phyloP scores from a whole-genome alignment of 2,329 filamentous ascomycete genomes.

The Hypoxylon sp. region DNA sequence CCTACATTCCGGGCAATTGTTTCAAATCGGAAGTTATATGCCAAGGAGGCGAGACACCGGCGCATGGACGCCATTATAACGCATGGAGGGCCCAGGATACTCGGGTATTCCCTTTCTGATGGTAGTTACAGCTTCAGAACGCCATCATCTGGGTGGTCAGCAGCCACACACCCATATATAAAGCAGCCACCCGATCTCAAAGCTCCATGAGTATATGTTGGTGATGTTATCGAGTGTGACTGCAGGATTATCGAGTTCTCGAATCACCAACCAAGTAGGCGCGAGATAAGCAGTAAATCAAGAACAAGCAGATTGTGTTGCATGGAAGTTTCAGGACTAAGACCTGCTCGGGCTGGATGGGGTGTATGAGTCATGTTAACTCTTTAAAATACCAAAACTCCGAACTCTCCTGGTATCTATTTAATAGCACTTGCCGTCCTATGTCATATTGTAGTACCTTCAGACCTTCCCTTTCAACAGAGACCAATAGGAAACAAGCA shows the following conservation, averaged over 20 bases:
- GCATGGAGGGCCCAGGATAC: not conserved
- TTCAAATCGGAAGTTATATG: not conserved
- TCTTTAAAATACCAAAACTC: not conserved
- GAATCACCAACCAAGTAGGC: not conserved
- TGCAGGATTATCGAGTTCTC: not conserved
- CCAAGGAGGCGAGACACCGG: not conserved
- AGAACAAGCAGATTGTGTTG: not conserved
- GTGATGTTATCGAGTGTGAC: not conserved
- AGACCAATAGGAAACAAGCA: not conserved
- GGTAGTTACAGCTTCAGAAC: not conserved
- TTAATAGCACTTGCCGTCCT: not conserved
- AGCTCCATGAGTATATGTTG: not conserved
- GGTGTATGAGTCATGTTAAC: not conserved
- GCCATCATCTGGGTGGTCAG: constrained; percentile 1
- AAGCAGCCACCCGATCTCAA: not conserved
- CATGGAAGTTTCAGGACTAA: not conserved
- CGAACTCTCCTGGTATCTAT: not conserved
- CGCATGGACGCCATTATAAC: not conserved
- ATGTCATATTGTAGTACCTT: not conserved
- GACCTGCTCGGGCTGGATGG: not conserved
- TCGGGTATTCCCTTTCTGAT: not conserved
- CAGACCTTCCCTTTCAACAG: not conserved
- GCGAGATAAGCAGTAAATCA: not conserved
- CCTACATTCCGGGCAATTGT: not conserved
- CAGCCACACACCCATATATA: not conserved